Evolutionary conservation across 805 yeast genomes (phyloP).

Genomic region (Candida manassasensis): DNA sequence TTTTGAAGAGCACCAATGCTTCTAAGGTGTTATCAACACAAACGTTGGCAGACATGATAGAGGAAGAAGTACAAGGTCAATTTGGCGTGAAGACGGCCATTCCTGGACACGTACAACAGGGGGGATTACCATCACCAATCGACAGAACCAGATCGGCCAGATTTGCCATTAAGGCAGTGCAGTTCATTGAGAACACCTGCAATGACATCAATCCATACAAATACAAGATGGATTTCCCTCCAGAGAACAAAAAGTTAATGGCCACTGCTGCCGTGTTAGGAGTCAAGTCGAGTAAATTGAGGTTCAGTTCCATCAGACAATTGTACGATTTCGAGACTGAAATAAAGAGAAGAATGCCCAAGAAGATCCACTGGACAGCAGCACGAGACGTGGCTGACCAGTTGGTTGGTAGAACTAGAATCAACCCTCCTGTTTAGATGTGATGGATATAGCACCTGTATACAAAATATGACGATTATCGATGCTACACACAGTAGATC

Average conservation of each 20-base stretch:
- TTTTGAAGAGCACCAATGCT: conserved; percentile 80
- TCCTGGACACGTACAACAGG: conserved; percentile 98
- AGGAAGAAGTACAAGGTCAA: conserved; percentile 67
- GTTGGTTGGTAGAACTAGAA: conserved; percentile 63
- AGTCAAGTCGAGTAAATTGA: conserved; percentile 69
- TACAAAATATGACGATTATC: too few relatives aligned
- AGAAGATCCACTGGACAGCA: conserved; percentile 75
- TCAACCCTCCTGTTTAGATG: conserved; percentile 7
- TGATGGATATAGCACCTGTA: too few relatives aligned
- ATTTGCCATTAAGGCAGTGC: conserved; percentile 83
- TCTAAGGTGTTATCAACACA: conserved; percentile 79
- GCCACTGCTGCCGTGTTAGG: conserved; percentile 80
- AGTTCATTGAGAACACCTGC: conserved; percentile 65
- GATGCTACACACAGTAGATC: too few relatives aligned
- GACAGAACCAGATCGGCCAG: conserved; percentile 89
- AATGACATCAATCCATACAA: conserved; percentile 19
- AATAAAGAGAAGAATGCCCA: conserved; percentile 77
- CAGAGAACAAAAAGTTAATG: conserved; percentile 26
- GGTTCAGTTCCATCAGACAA: conserved; percentile 66
- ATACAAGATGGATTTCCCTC: conserved; percentile 27
- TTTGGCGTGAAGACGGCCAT: conserved; percentile 93
- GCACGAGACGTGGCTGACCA: conserved; percentile 77
- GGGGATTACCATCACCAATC: conserved; percentile 90
- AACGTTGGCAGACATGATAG: conserved; percentile 76
- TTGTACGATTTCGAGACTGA: conserved; percentile 88